Conservation (phyloP, 2,329 filamentous ascomycete species). For the Aspergillus ruber region DNA sequence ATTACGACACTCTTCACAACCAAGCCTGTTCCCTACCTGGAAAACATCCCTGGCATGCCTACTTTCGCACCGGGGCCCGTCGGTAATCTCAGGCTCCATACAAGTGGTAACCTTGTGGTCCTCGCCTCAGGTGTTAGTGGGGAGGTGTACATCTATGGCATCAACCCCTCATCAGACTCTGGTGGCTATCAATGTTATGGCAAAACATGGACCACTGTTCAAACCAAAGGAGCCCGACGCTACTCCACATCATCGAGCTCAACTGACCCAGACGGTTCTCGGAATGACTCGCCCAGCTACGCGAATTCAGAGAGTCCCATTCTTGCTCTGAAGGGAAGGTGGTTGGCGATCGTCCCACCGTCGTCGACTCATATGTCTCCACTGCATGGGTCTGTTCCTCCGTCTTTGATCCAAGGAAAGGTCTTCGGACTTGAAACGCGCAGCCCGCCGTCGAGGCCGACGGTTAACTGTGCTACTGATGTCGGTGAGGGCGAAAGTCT, state of each 20-base stretch:
- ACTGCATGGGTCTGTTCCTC: conserved; percentile 36
- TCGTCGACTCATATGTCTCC: conserved; percentile 32
- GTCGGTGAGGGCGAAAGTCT: conserved; percentile 43
- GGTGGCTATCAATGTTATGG: conserved; percentile 61
- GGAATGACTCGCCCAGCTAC: conserved; percentile 29
- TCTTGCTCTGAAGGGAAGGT: conserved; percentile 39
- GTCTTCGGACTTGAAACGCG: conserved; percentile 38
- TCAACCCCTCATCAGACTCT: conserved; percentile 15
- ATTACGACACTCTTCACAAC: conserved; percentile 69
- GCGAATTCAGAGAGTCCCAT: conserved; percentile 31
- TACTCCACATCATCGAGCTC: conserved; percentile 43
- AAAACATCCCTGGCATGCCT: conserved; percentile 51
- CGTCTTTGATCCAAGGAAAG: conserved; percentile 26
- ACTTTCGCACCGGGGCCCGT: conserved; percentile 64
- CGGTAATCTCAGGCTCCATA: conserved; percentile 67
- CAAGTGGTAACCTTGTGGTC: conserved; percentile 64
- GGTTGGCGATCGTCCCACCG: conserved; percentile 42
- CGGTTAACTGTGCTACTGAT: conserved; percentile 40
- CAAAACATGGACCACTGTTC: conserved; percentile 87
- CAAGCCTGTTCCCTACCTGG: conserved; percentile 56
- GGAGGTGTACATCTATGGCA: conserved; percentile 73
- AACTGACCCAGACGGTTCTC: conserved; percentile 38
- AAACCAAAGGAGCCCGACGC: conserved; percentile 44
- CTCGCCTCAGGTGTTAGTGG: conserved; percentile 77
- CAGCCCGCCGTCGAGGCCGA: conserved; percentile 36